phyloP scores from a whole-genome alignment of 768 basidiomycete species.

The Chalciporus sphaerocephalus region DNA sequence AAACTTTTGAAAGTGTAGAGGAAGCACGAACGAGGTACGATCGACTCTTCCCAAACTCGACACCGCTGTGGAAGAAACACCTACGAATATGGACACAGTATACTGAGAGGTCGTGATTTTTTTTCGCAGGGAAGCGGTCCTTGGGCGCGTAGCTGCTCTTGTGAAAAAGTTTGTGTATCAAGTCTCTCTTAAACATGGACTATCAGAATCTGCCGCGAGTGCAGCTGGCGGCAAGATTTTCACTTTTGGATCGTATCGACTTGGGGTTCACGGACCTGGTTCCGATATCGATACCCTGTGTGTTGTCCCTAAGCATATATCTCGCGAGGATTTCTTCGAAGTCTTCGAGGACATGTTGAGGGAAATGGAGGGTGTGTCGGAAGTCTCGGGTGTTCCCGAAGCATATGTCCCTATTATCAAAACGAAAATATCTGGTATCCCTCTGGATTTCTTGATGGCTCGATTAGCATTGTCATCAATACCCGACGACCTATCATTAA shows the following conservation, averaged over 20 bases:
- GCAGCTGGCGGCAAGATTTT: conserved; percentile 98
- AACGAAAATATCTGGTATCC: conserved; percentile 85
- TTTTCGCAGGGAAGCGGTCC: conserved; percentile 76
- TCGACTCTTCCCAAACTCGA: conserved; percentile 11
- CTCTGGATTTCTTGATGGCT: conserved; percentile 93
- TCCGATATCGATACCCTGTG: conserved; percentile 98
- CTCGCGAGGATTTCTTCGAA: conserved; percentile 93
- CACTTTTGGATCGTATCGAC: conserved; percentile 96
- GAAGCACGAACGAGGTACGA: conserved; percentile 81
- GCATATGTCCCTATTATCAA: conserved; percentile 96
- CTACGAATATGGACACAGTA: conserved; percentile 3
- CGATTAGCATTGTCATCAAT: conserved; percentile 81
- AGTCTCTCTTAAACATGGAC: conserved; percentile 71
- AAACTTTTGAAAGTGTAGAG: conserved; percentile 85
- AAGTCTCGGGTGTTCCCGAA: conserved; percentile 92
- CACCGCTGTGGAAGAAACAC: conserved; percentile 3
- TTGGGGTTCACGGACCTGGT: conserved; percentile 95
- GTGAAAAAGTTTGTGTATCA: conserved; percentile 91
- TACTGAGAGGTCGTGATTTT: conserved; percentile 22
- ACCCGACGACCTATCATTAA: conserved; percentile 85
- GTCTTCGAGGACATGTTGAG: conserved; percentile 86
- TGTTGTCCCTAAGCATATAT: conserved; percentile 95
- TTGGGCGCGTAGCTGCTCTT: conserved; percentile 82
- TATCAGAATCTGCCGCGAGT: conserved; percentile 82
- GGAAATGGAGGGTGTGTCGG: conserved; percentile 75